A percentile compares a stretch with the other conserved stretches of the same genome.
These are phyloP conservation scores for Panus rudis DNA, from an alignment of 768 basidiomycete genomes.

Conservation along the genomic window DNA sequence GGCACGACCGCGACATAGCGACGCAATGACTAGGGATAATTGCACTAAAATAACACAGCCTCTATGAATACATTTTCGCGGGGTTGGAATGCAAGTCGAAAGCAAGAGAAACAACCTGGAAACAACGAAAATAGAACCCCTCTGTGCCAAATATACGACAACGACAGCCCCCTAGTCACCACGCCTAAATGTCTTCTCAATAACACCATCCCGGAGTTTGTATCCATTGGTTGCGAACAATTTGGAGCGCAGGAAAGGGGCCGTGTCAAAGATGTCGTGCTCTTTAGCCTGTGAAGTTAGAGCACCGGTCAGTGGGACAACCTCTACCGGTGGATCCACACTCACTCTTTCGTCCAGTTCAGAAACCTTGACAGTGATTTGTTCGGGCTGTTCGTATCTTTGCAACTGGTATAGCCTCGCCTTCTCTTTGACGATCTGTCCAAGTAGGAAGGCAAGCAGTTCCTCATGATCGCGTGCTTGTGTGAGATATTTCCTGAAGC, in stretches of 20 bases:
- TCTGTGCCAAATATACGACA: no score
- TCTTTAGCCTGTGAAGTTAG: conserved; percentile 85
- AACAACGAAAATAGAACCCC: no score
- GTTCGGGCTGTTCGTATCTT: conserved; percentile 68
- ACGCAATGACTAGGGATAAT: no score
- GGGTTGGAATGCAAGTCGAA: no score
- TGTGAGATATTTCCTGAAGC: conserved; percentile 96
- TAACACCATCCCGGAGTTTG: conserved; percentile 50
- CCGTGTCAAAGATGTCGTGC: conserved; percentile 89
- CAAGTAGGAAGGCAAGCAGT: conserved; percentile 87
- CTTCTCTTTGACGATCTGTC: conserved; percentile 88
- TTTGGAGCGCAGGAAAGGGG: conserved; percentile 78
- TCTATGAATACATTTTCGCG: no score
- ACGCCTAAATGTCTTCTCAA: conserved; percentile 67
- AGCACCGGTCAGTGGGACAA: neutral
- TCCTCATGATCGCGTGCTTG: conserved; percentile 96
- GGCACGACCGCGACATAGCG: no score
- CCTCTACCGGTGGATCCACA: conserved; percentile 5
- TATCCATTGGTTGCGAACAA: conserved; percentile 90
- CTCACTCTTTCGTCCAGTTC: conserved; percentile 86
- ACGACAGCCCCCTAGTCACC: no score
- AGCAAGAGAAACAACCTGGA: no score
- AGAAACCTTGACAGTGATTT: conserved; percentile 65
- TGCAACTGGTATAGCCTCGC: conserved; percentile 79
- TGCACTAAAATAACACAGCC: no score